Evolutionary conservation across 306 rosid genomes (phyloP).

Genomic region (Sechiopsis laciniata): DNA sequence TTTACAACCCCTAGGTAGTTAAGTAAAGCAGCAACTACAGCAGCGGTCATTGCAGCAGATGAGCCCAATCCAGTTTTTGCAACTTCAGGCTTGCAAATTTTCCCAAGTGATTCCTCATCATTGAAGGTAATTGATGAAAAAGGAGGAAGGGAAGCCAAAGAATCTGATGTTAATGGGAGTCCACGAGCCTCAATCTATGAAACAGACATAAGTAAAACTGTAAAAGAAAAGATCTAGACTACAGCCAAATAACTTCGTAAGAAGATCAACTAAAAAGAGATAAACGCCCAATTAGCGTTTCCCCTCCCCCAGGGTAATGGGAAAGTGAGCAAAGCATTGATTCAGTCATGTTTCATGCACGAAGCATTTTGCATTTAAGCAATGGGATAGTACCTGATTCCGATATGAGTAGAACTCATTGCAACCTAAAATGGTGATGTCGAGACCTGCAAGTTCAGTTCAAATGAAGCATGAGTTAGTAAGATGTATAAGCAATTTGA

Average conservation of each 20-base stretch:
- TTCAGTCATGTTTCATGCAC: not conserved
- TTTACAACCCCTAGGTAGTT: constrained; percentile 74
- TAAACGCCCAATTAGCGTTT: not conserved
- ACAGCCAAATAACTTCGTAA: not conserved
- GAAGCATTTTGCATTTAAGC: not conserved
- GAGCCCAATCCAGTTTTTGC: constrained; percentile 99
- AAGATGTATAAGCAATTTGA: not conserved
- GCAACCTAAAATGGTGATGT: constrained; percentile 85
- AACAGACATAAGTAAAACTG: constrained; percentile 24
- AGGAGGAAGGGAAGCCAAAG: constrained; percentile 76
- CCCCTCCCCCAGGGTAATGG: not conserved
- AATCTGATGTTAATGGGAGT: constrained; percentile 74
- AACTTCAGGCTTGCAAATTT: constrained; percentile 75
- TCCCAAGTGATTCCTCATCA: constrained; percentile 54
- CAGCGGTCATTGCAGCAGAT: constrained; percentile 97
- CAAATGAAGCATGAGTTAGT: constrained; percentile 29
- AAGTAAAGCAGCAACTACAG: constrained; percentile 94
- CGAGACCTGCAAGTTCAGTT: constrained; percentile 61
- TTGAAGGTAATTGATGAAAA: constrained; percentile 81
- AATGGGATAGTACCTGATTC: constrained; percentile 55
- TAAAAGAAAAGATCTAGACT: constrained; percentile 2
- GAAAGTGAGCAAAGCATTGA: not conserved
- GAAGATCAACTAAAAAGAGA: not conserved
- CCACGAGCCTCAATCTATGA: constrained; percentile 73
- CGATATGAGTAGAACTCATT: constrained; percentile 87